Base-by-base conservation (phyloP, 169 alveolate species). In the Cyclospora cayetanensis region DNA sequence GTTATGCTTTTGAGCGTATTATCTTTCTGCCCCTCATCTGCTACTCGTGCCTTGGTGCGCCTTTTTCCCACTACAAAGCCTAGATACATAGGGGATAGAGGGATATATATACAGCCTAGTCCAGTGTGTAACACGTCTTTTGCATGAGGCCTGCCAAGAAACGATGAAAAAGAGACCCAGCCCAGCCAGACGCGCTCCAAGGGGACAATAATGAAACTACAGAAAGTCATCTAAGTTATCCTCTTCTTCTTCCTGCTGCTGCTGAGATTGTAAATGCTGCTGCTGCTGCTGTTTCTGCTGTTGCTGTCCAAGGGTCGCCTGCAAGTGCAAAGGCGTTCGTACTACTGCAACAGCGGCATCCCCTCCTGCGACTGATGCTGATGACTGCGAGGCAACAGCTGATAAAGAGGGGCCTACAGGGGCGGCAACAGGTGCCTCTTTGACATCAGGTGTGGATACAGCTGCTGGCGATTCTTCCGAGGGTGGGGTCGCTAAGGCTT, bases 141-240 rank as follows among this genome's bases (percentile, higher is more conserved):
- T 31, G 55, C 55, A 46, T 15, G 7, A 46, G 15, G 7, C 15
- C 22, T 46, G 15, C 22, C 7, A 46, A 46, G 55, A 46, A 46
- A 46, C 7, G 15, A 7, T 46, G 55, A 46, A 46, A 46, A 46
- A 46, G 15, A 46, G n/a, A n/a, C n/a, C n/a, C n/a, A n/a, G n/a
- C n/a, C n/a, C n/a, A n/a, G n/a, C n/a, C n/a, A n/a, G n/a, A n/a
- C n/a, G n/a, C n/a, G n/a, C n/a, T n/a, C n/a, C n/a, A n/a, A n/a
- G n/a, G n/a, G n/a, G n/a, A n/a, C n/a, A 46, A 46, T 7, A 46
- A 46, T 46, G 15, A 31, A 12, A 5, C 39, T 70, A 70, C 55
- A 70, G 55, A 35, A 70, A 70, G 55, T 70, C 83, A 20, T 70
- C 83, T 9, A 70, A 35, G 55, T 70, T 70, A 18, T 70, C 83